These are phyloP conservation scores for Baorangia bicolor DNA, from an alignment of 768 basidiomycete genomes.

Conservation along the genomic window DNA sequence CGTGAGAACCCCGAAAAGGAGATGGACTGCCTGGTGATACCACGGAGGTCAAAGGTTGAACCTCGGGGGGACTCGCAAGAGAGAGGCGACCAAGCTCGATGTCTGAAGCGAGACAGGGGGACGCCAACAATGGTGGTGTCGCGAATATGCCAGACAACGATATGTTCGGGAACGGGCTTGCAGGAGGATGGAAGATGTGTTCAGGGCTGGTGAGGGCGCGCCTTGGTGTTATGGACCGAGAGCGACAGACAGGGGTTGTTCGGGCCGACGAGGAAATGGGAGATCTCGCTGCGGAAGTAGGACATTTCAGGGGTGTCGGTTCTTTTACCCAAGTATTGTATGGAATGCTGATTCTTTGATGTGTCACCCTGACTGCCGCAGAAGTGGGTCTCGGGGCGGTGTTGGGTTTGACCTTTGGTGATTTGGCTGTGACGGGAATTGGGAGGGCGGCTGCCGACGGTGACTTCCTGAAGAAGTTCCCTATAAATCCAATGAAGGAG, in stretches of 20 bases:
- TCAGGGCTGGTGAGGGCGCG: background rate
- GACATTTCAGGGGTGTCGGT: constrained; percentile 12
- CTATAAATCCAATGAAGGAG: constrained; percentile 8
- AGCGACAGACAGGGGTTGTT: background rate
- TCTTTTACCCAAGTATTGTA: background rate
- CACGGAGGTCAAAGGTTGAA: background rate
- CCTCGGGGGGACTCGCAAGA: background rate
- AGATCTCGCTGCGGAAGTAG: background rate
- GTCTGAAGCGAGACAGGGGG: constrained; percentile 1
- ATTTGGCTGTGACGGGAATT: constrained; percentile 15
- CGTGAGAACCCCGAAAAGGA: background rate
- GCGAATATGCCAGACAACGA: constrained; percentile 22
- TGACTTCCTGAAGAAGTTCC: constrained; percentile 12
- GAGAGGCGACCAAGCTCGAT: background rate
- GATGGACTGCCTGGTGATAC: constrained; percentile 7
- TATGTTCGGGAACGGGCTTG: constrained; percentile 18
- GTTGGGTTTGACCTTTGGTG: background rate
- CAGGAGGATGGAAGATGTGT: constrained; percentile 12
- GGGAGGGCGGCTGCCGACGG: constrained; percentile 12
- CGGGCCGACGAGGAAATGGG: constrained; percentile 7
- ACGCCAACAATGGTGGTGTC: background rate
- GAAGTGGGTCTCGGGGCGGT: background rate
- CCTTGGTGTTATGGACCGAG: constrained; percentile 6
- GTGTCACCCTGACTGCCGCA: background rate
- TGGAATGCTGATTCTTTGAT: background rate